Conservation (phyloP, 2,329 filamentous ascomycete genomes). For the Cyanodermella asteris region DNA sequence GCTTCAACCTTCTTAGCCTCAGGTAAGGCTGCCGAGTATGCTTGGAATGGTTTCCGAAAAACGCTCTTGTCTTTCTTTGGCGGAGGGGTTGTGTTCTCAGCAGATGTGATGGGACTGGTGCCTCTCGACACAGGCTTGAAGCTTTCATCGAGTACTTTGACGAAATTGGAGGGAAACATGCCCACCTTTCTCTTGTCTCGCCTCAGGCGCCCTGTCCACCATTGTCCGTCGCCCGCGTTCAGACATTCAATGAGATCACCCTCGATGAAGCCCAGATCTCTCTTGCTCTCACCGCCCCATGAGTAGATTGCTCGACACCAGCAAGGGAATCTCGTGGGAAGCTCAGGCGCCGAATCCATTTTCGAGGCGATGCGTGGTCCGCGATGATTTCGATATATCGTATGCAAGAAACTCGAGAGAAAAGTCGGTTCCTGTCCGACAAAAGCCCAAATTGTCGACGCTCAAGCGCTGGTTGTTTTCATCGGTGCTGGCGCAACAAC, state of each 20-base stretch:
- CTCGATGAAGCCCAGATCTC: conserved; percentile 89
- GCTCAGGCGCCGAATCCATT: conserved; percentile 17
- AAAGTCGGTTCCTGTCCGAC: too few relatives aligned
- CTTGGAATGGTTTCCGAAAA: conserved; percentile 42
- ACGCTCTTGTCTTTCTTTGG: conserved; percentile 37
- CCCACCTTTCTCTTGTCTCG: conserved; percentile 81
- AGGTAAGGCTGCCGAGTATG: conserved; percentile 30
- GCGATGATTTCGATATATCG: too few relatives aligned
- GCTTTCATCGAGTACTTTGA: conserved; percentile 64
- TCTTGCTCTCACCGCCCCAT: conserved; percentile 87
- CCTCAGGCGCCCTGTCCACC: conserved; percentile 89
- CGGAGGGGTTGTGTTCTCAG: conserved; percentile 26
- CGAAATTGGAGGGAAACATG: conserved; percentile 92
- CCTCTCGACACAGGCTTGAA: conserved; percentile 46
- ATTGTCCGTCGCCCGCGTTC: conserved; percentile 90
- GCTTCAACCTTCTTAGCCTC: conserved; percentile 16
- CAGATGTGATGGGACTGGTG: conserved; percentile 28
- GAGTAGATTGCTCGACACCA: conserved; percentile 85
- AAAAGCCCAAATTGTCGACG: too few relatives aligned
- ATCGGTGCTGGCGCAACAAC: too few relatives aligned
- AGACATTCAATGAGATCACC: conserved; percentile 95
- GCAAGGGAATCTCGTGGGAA: conserved; percentile 67
- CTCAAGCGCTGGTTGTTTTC: too few relatives aligned
- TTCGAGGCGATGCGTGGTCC: too few relatives aligned
- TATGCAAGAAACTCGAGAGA: too few relatives aligned